phyloP scores from a whole-genome alignment of 352 stramenopile genomes.

The Albugo laibachii region DNA sequence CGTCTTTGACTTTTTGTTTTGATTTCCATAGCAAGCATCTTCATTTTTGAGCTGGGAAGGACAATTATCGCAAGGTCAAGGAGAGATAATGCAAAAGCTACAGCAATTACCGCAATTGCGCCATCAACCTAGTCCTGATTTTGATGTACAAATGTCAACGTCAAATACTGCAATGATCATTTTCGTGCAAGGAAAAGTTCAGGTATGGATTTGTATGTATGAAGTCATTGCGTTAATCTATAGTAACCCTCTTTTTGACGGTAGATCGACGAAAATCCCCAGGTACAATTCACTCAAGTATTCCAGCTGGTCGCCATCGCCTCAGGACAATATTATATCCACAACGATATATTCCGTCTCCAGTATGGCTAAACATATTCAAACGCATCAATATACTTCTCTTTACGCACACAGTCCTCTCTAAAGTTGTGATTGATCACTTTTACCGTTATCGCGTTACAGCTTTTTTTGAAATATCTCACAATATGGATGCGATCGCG shows the following conservation, averaged over 20 bases:
- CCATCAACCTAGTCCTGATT: conserved; percentile 63
- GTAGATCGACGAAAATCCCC: conserved; percentile 85
- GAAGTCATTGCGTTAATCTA: neutral
- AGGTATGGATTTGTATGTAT: conserved; percentile 11
- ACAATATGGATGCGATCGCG: too few relatives aligned
- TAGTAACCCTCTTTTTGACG: neutral
- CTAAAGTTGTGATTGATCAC: too few relatives aligned
- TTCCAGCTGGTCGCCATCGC: conserved; percentile 90
- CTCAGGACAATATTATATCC: conserved; percentile 91
- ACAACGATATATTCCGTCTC: conserved; percentile 95
- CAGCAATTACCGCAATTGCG: conserved; percentile 31
- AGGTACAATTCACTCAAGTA: conserved; percentile 93
- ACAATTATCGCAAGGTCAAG: conserved; percentile 36
- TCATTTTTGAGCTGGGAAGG: conserved; percentile 73
- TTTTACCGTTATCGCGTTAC: too few relatives aligned
- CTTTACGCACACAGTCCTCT: too few relatives aligned
- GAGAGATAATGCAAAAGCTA: conserved; percentile 83
- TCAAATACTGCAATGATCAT: conserved; percentile 86
- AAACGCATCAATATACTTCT: too few relatives aligned
- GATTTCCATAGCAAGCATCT: conserved; percentile 25
- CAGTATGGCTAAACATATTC: conserved; percentile 82
- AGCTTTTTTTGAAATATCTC: too few relatives aligned
- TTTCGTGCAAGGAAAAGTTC: conserved; percentile 86
- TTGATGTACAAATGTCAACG: conserved; percentile 87
- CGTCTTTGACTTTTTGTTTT: neutral